Evolutionary conservation across 2,329 filamentous ascomycete genomes (phyloP).

Genomic region (Fusarium ramigenum): DNA sequence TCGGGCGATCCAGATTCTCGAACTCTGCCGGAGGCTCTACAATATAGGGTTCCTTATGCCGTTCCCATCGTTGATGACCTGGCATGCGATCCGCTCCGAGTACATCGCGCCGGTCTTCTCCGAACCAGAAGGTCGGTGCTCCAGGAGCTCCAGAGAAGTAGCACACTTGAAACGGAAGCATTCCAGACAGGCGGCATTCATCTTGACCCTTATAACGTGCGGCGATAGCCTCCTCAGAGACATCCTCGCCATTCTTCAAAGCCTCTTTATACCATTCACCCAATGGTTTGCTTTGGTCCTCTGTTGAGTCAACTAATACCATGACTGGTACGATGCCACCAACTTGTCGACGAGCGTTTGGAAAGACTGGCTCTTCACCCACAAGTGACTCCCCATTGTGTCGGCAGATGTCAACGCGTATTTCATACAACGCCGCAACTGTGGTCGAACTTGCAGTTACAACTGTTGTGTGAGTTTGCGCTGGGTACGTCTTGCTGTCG

Average conservation of each 20-base stretch:
- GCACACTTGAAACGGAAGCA: slow-evolving; percentile 42
- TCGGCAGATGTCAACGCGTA: slow-evolving; percentile 40
- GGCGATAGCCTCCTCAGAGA: slow-evolving; percentile 33
- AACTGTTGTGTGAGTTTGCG: slow-evolving; percentile 30
- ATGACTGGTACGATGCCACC: slow-evolving; percentile 41
- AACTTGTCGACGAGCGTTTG: slow-evolving; percentile 33
- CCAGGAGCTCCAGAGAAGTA: slow-evolving; percentile 35
- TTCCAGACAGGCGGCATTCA: slow-evolving; percentile 36
- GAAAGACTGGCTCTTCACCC: slow-evolving; percentile 36
- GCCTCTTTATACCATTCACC: background rate
- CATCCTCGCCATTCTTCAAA: slow-evolving; percentile 17
- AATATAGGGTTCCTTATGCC: slow-evolving; percentile 17
- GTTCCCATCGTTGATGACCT: slow-evolving; percentile 38
- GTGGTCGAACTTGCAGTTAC: slow-evolving; percentile 24
- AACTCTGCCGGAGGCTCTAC: slow-evolving; percentile 4
- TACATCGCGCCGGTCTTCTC: slow-evolving; percentile 40
- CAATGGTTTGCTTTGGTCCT: slow-evolving; percentile 18
- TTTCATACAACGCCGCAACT: slow-evolving; percentile 31
- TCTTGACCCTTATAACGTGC: slow-evolving; percentile 4
- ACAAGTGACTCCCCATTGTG: slow-evolving; percentile 41
- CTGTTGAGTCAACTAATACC: slow-evolving; percentile 12
- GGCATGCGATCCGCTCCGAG: slow-evolving; percentile 43
- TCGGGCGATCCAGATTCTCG: slow-evolving; percentile 17
- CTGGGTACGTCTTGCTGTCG: slow-evolving; percentile 27
- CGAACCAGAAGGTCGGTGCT: slow-evolving; percentile 34